Percentiles rank a stretch among this genome's conserved stretches.
phyloP scores from a whole-genome alignment of 75 land plant genomes.

The Pseudotsuga menziesii region DNA sequence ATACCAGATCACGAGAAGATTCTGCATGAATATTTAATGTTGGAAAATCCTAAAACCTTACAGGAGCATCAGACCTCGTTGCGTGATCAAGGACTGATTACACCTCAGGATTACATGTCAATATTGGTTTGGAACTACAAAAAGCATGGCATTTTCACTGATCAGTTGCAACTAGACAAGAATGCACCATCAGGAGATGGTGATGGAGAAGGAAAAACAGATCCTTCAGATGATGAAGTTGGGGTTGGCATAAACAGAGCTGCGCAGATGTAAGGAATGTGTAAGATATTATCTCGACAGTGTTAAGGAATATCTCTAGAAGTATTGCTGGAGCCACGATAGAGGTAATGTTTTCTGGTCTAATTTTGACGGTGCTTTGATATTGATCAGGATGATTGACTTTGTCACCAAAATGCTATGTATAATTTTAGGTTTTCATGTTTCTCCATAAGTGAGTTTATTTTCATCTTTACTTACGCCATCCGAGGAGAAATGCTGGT shows the following conservation, averaged over 20 bases:
- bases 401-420: no score
- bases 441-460: no score
- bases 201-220: neutral
- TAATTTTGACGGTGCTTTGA: neutral
- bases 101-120: conserved; percentile 70
- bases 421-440: no score
- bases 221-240: conserved; percentile 7
- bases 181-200: neutral
- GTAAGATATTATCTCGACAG: neutral
- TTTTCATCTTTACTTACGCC: no score
- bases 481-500: no score
- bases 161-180: conserved; percentile 15
- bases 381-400: neutral
- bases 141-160: conserved; percentile 33
- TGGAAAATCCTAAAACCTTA: conserved; percentile 46
- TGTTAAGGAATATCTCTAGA: neutral
- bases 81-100: conserved; percentile 45
- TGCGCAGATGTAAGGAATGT: neutral
- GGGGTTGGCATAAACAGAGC: conserved; percentile 1
- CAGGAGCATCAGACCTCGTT: conserved; percentile 32
- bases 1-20: conserved; percentile 73
- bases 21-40: conserved; percentile 44
- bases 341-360: neutral
- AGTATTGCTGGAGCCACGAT: neutral
- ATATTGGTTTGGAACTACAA: conserved; percentile 77